Evolutionary conservation across 768 basidiomycete genomes (phyloP).

Genomic region (Austroboletus festivus): DNA sequence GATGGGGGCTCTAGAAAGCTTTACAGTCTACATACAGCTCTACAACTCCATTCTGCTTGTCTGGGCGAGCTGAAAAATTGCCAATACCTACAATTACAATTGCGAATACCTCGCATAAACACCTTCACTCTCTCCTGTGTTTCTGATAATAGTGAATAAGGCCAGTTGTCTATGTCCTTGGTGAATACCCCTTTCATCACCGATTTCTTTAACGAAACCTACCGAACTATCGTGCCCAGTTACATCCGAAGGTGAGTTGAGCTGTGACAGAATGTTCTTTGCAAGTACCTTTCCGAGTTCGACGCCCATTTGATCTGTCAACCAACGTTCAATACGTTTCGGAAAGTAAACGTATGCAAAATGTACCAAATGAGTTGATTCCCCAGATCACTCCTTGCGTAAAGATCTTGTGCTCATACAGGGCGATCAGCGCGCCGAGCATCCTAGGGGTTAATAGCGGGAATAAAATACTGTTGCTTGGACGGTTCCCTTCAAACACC

Average conservation of each 20-base stretch:
- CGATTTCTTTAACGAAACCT: slow-evolving; percentile 11
- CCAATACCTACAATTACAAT: neutral
- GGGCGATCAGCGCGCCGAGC: slow-evolving; percentile 81
- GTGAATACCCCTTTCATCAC: neutral
- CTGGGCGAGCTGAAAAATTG: neutral
- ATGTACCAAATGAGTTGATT: slow-evolving; percentile 93
- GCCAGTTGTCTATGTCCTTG: slow-evolving; percentile 71
- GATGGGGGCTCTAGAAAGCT: too few species aligned
- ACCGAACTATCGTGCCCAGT: slow-evolving; percentile 86
- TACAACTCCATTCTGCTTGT: slow-evolving; percentile 3
- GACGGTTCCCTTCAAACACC: slow-evolving; percentile 96
- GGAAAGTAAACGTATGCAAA: neutral
- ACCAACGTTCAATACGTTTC: neutral
- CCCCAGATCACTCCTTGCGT: slow-evolving; percentile 97
- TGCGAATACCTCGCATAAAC: neutral
- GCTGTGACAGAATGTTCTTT: slow-evolving; percentile 90
- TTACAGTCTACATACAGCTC: slow-evolving; percentile 9
- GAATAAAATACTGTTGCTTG: slow-evolving; percentile 96
- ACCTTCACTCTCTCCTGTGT: slow-evolving; percentile 65
- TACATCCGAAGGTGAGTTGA: slow-evolving; percentile 75
- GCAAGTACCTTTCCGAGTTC: slow-evolving; percentile 97
- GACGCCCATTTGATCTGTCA: slow-evolving; percentile 96
- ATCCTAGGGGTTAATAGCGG: slow-evolving; percentile 86
- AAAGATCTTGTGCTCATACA: slow-evolving; percentile 99
- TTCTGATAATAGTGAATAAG: slow-evolving; percentile 97